A percentile compares a stretch with the other conserved stretches of the same genome.
phyloP scores from a whole-genome alignment of 2,329 filamentous ascomycete genomes.

The Apiospora malaysiana region DNA sequence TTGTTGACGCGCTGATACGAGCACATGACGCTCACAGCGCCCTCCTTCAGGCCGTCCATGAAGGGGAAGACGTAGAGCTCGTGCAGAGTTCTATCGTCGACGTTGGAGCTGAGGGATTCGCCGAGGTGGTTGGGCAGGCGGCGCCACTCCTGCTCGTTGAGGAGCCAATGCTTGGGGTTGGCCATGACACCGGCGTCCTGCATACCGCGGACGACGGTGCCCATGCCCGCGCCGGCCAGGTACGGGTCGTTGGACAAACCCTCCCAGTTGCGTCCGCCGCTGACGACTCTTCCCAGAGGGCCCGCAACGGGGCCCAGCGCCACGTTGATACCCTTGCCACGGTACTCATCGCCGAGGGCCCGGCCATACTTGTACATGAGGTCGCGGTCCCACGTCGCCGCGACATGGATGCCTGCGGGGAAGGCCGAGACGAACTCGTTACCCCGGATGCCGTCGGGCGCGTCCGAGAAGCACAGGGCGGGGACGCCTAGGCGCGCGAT shows the following conservation, averaged over 20 bases:
- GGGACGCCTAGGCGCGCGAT: constrained; percentile 49
- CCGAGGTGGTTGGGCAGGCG: constrained; percentile 39
- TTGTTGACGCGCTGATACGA: constrained; percentile 80
- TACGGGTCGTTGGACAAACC: constrained; percentile 64
- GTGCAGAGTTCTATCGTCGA: constrained; percentile 51
- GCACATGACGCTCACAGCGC: constrained; percentile 83
- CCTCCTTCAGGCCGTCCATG: constrained; percentile 77
- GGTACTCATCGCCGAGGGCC: constrained; percentile 43
- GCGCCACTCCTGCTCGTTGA: constrained; percentile 25
- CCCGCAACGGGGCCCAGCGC: constrained; percentile 65
- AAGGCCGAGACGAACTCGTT: constrained; percentile 54
- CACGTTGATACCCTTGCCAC: constrained; percentile 43
- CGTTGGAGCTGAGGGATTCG: constrained; percentile 36
- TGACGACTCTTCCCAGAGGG: constrained; percentile 61
- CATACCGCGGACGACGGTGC: constrained; percentile 68
- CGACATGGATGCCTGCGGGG: constrained; percentile 66
- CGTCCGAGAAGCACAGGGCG: constrained; percentile 48
- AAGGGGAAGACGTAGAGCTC: constrained; percentile 90
- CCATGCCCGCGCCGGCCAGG: constrained; percentile 54
- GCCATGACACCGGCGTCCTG: constrained; percentile 78
- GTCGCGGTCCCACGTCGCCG: constrained; percentile 65
- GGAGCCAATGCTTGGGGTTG: constrained; percentile 59
- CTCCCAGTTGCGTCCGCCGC: constrained; percentile 48
- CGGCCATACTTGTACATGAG: constrained; percentile 46
- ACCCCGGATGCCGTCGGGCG: constrained; percentile 41